Evolutionary conservation across 495 filamentous ascomycete species (phyloP), one percentile per base, ranked within the genome.

Genomic region (Lasiosphaeris hirsuta): DNA sequence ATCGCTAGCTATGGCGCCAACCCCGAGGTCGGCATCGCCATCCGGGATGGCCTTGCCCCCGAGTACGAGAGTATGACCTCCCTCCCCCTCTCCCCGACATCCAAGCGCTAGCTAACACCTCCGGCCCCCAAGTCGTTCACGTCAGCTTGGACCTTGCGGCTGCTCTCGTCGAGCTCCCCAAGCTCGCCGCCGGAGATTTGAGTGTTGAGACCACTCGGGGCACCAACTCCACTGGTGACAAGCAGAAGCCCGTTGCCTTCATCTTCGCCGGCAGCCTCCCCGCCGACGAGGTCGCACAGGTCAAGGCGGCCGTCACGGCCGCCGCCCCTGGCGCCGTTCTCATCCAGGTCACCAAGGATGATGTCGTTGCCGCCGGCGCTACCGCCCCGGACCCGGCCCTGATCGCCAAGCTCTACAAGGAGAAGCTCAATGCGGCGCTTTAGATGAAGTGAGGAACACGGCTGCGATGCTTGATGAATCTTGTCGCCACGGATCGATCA

Each of bases 231-330:
- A 13, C 2, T 5, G 38, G 34, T 9, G 39, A 50, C 41, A 55
- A 54, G 54, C 44, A 60, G 53, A 49, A 59, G 53, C 68, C 68
- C 11, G 23, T 23, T 38, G 66, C 60, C 36, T 41, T 71, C 50
- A 61, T 71, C 56, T 63, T 71, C 36, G 68, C 66, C 52, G 68
- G 60, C 33, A 58, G 62, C 33, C 30, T 69, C 18, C 38, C 60
- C 5, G 62, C 60, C 9, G 60, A 60, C n/a, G 59, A 69, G 39
- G 43, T 60, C 0, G 47, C 36, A 10, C 42, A 44, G 8, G 34
- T 71, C 39, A 60, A 11, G 10, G 58, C 53, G 19, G 64, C 60
- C 2, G 54, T 69, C 10, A 23, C 48, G 47, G 38, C 44, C 34
- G 39, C 36, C 5, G 63, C 56, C 7, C 48, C 57, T 0, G 50